Base-by-base conservation (phyloP, 805 yeast genomes). In the Candida stauntonica region DNA sequence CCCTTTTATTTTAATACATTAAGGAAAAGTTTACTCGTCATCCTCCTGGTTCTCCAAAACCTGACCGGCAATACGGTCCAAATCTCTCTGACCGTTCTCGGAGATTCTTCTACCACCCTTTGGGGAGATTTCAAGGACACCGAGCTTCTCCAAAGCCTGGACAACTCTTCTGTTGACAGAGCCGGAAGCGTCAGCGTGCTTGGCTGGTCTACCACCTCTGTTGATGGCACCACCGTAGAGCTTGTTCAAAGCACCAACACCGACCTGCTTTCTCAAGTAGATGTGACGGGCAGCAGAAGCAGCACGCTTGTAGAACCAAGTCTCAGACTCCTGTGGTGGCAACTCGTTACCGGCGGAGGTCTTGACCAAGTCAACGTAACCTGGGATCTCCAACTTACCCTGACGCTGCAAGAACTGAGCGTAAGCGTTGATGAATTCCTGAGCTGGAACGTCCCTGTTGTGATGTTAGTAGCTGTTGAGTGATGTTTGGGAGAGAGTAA, bases 281-380 rank as follows among this genome's bases (percentile, higher is more conserved):
- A 93, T 82, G 89, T 93, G 99, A 81, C 99, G 93, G 67, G 99
- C 99, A 72, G 89, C 88, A 47, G 99, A 91, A 66, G 99, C 99
- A 64, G 99, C 95, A 76, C 99, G 86, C 86, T 86, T 86, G 96
- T 91, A 91, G 86, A 87, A 91, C 99, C 99, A 93, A 67, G 91
- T 88, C 77, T 88, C 98, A 62, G 98, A 75, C 70, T 93, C 98
- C 78, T 91, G 98, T 71, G 99, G 99, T 71, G 99, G 99, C 72
- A 93, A 85, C 71, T 93, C 99, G 69, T 91, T 89, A 77, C 96
- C 95, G 58, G 95, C 83, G 56, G 96, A 85, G 72, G 99, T 93
- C 88, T 93, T 93, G 77, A 93, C 99, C 63, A 91, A 74, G 79
- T 93, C 99, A 71, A 93, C 98, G 85, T 89, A 93, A 72, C 96